Conservation (phyloP, 73 alveolate genomes). For the Urostyla sp. region DNA sequence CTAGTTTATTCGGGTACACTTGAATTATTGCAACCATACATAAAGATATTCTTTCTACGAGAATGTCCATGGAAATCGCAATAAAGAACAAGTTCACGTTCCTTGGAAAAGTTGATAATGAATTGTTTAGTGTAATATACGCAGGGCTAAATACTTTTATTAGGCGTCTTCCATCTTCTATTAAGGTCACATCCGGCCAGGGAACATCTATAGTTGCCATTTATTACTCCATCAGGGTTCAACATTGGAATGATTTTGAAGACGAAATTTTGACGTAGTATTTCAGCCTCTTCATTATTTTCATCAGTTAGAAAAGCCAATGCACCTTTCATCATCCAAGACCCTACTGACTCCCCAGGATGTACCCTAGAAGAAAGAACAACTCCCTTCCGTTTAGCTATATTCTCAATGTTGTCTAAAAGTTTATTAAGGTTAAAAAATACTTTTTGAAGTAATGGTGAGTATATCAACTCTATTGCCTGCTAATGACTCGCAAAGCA, state of each 20-base stretch:
- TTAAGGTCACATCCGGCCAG: conserved; percentile 94
- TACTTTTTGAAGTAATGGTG: conserved; percentile 72
- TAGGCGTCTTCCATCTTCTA: conserved; percentile 93
- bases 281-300: conserved; percentile 74
- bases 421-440: too few relatives aligned
- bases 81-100: conserved; percentile 81
- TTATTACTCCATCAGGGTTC: conserved; percentile 96
- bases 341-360: conserved; percentile 94
- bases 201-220: conserved; percentile 94
- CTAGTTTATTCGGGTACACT: conserved; percentile 80
- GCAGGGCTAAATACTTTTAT: conserved; percentile 88
- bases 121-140: conserved; percentile 83
- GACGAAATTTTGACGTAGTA: conserved; percentile 82
- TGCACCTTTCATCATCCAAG: conserved; percentile 91
- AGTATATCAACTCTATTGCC: conserved; percentile 83
- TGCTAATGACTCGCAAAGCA: conserved; percentile 85
- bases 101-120: conserved; percentile 78
- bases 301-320: conserved; percentile 86
- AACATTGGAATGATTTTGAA: conserved; percentile 96
- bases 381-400: conserved; percentile 59
- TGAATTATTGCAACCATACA: conserved; percentile 88
- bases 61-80: conserved; percentile 98
- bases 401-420: conserved; percentile 39
- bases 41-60: conserved; percentile 90
- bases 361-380: conserved; percentile 85